Evolutionary conservation across 2,329 filamentous ascomycete species (phyloP).

Genomic region (Colletotrichum sp.): DNA sequence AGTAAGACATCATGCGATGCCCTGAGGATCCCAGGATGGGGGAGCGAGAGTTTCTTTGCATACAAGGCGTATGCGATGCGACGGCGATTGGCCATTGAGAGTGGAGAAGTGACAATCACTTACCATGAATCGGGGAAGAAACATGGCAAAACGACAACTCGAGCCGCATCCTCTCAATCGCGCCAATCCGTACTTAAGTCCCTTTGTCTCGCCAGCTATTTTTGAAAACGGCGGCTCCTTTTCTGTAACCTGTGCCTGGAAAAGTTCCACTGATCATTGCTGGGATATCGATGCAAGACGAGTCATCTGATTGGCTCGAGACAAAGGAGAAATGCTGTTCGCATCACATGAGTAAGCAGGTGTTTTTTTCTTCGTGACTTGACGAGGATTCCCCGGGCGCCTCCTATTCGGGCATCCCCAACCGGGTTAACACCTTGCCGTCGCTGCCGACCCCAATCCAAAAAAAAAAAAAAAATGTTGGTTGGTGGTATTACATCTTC

Average conservation of each 20-base stretch:
- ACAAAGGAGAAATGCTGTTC: not conserved
- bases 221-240: not conserved
- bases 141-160: not conserved
- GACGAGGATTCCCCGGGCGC: too few species aligned
- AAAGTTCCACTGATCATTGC: not conserved
- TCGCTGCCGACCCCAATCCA: not conserved
- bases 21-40: not conserved
- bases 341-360: conserved; percentile 1
- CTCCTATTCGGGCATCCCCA: too few species aligned
- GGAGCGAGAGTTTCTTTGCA: not conserved
- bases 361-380: not conserved
- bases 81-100: not conserved
- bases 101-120: conserved; percentile 14
- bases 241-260: not conserved
- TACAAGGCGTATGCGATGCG: not conserved
- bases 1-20: not conserved
- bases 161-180: not conserved
- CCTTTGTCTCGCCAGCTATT: not conserved
- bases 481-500: conserved; percentile 4
- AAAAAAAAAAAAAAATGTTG: not conserved
- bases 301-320: not conserved
- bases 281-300: not conserved
- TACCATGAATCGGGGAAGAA: not conserved
- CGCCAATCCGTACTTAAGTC: not conserved
- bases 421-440: too few species aligned